A percentile compares a stretch with the other conserved stretches of the same genome.
Conservation (phyloP, 257 asterid species). For the Primulina eburnea region DNA sequence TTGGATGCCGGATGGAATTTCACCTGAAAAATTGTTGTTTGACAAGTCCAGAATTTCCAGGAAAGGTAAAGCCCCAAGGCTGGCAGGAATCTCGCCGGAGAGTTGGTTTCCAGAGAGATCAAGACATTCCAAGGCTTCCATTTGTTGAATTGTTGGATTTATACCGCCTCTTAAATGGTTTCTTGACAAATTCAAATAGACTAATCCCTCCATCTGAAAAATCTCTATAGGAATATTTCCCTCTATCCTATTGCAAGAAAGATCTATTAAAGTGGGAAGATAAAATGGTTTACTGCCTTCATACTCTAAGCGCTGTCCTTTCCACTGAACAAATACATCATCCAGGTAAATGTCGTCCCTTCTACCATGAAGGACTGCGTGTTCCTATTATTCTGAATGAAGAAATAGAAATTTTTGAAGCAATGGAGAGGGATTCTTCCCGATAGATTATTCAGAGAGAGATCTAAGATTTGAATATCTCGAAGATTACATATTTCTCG, state of each 20-base stretch:
- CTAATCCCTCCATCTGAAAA: constrained; percentile 13
- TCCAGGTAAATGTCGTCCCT: background rate
- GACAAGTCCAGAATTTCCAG: constrained; percentile 31
- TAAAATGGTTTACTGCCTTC: constrained; percentile 15
- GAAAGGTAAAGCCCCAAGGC: constrained; percentile 15
- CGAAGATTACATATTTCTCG: constrained; percentile 32
- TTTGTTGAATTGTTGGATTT: constrained; percentile 25
- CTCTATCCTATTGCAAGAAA: no score
- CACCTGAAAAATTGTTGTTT: constrained; percentile 30
- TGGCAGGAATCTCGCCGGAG: constrained; percentile 30
- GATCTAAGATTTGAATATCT: constrained; percentile 36
- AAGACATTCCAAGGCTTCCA: constrained; percentile 35
- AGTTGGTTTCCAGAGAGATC: constrained; percentile 36
- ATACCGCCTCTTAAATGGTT: constrained; percentile 26
- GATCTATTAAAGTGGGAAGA: background rate
- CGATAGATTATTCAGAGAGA: constrained; percentile 33
- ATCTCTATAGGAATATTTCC: constrained; percentile 17
- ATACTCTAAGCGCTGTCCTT: background rate
- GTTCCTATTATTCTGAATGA: constrained; percentile 1
- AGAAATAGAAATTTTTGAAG: constrained; percentile 24
- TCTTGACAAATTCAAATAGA: constrained; percentile 35
- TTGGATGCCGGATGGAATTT: constrained; percentile 31
- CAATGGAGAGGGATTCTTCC: constrained; percentile 35
- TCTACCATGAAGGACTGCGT: background rate
- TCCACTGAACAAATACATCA: constrained; percentile 30